Percentiles rank a stretch among this genome's conserved stretches.
Conservation (phyloP, 108 stramenopile genomes). For the Skeletonema marinoi region DNA sequence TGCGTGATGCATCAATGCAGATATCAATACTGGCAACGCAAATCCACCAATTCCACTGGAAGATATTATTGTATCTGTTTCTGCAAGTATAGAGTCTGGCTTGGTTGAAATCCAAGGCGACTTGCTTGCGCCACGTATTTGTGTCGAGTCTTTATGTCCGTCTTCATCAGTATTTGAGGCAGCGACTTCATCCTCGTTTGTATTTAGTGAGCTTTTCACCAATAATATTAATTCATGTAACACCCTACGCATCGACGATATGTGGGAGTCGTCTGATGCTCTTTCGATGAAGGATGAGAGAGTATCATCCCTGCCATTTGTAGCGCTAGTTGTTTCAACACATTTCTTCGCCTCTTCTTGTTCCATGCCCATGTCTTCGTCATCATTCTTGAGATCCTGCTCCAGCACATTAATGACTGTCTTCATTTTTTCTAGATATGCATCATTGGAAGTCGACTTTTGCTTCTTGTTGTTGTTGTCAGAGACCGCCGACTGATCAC, state of each 20-base stretch:
- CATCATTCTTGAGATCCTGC: slow-evolving; percentile 2
- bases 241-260: slow-evolving; percentile 14
- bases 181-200: slow-evolving; percentile 4
- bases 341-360: not conserved
- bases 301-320: not conserved
- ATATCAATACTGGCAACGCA: slow-evolving; percentile 43
- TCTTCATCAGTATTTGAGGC: slow-evolving; percentile 6
- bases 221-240: slow-evolving; percentile 26
- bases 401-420: slow-evolving; percentile 3
- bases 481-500: not conserved
- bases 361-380: not conserved
- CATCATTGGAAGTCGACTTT: not conserved
- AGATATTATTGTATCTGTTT: slow-evolving; percentile 18
- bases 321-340: not conserved
- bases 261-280: slow-evolving; percentile 1
- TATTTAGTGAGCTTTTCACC: slow-evolving; percentile 18
- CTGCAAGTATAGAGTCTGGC: slow-evolving; percentile 37
- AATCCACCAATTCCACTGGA: slow-evolving; percentile 27
- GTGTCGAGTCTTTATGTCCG: not conserved
- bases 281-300: slow-evolving; percentile 4
- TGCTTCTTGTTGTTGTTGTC: not conserved
- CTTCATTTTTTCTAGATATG: slow-evolving; percentile 9
- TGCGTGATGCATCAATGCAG: slow-evolving; percentile 66
- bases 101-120: slow-evolving; percentile 26
- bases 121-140: not conserved